Percentiles rank a stretch among this genome's conserved stretches.
phyloP scores from a whole-genome alignment of 257 asterid genomes.

The Linaria vulgaris region DNA sequence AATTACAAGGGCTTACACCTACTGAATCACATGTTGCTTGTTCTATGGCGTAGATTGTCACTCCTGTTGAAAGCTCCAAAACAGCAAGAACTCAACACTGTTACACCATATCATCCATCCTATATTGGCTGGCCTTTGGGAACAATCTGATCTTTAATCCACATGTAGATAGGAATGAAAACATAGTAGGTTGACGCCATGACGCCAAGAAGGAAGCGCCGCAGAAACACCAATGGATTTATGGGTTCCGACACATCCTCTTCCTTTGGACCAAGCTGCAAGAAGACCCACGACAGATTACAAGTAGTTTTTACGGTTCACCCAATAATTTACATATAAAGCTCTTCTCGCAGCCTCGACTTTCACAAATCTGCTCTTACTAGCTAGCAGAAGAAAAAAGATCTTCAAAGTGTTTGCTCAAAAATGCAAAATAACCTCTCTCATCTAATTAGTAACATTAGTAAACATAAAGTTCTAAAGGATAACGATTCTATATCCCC shows the following conservation, averaged over 20 bases:
- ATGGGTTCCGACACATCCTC: slow-evolving; percentile 77
- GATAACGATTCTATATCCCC: no score
- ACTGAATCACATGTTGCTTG: no score
- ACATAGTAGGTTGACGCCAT: slow-evolving; percentile 80
- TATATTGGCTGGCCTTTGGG: slow-evolving; percentile 83
- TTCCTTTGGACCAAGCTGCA: slow-evolving; percentile 86
- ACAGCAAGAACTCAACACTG: slow-evolving; percentile 16
- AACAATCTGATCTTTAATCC: slow-evolving; percentile 82
- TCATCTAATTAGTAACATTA: no score
- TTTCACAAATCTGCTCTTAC: no score
- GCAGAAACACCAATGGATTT: slow-evolving; percentile 58
- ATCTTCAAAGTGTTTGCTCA: no score
- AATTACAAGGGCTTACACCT: neutral
- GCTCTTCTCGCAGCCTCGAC: no score
- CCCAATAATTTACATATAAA: no score
- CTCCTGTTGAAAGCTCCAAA: slow-evolving; percentile 7
- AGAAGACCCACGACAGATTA: neutral
- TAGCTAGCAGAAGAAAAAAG: no score
- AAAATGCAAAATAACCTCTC: no score
- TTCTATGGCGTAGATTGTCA: neutral
- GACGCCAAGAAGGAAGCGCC: slow-evolving; percentile 69
- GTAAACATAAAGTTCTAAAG: no score
- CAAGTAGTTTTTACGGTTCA: no score
- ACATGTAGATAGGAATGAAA: slow-evolving; percentile 90
- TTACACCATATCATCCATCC: no score